These are phyloP conservation scores for Hyaloscypha variabilis DNA, from an alignment of 495 filamentous ascomycete species.

Conservation along the genomic window DNA sequence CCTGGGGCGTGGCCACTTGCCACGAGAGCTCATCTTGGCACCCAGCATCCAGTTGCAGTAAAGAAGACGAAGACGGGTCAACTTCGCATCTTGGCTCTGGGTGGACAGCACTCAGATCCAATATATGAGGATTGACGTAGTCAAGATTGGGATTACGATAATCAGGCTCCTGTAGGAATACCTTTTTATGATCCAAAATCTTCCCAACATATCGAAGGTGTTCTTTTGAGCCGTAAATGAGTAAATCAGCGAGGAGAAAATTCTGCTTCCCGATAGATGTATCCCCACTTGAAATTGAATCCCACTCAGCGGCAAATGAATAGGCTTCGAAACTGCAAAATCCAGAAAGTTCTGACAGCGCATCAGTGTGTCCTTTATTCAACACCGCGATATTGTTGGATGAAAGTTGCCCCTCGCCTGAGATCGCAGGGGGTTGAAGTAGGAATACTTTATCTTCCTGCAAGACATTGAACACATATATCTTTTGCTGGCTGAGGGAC, in stretches of 20 bases:
- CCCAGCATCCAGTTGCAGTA: background rate
- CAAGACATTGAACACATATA: constrained; percentile 9
- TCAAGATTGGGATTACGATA: constrained; percentile 12
- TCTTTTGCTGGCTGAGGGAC: background rate
- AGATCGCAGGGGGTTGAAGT: background rate
- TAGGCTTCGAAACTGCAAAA: constrained; percentile 11
- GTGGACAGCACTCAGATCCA: constrained; percentile 23
- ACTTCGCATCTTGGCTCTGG: background rate
- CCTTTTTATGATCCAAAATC: constrained; percentile 31
- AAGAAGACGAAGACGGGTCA: background rate
- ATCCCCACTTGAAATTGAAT: background rate
- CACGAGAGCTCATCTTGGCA: background rate
- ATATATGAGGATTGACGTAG: constrained; percentile 41
- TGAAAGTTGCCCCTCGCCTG: background rate
- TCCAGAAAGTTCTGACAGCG: background rate
- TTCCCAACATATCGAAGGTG: constrained; percentile 30
- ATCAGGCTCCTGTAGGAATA: constrained; percentile 40
- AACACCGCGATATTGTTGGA: constrained; percentile 11
- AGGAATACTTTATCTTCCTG: background rate
- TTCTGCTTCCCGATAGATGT: constrained; percentile 1
- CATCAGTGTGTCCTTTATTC: background rate
- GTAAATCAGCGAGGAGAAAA: constrained; percentile 32
- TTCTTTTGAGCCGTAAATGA: constrained; percentile 37
- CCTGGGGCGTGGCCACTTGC: background rate
- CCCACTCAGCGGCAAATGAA: background rate